Conservation (phyloP, 2,329 filamentous ascomycete genomes). For the Epichloe glyceriae region DNA sequence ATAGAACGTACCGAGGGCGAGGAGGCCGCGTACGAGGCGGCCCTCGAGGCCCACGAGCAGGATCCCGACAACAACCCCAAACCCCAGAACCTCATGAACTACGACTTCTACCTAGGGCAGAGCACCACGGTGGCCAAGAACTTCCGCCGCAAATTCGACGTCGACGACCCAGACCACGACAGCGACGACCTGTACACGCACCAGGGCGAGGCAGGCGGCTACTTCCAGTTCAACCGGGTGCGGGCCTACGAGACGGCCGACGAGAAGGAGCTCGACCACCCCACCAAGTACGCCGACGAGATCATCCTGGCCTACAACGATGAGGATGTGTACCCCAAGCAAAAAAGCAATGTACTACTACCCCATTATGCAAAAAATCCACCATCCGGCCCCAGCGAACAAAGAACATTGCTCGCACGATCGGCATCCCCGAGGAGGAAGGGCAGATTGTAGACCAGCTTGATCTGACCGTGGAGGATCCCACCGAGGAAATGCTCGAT, state of each 20-base stretch:
- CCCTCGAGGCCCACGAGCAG: conserved; percentile 39
- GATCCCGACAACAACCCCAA: conserved; percentile 43
- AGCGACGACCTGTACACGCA: conserved; percentile 42
- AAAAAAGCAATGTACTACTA: conserved; percentile 56
- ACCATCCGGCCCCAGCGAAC: conserved; percentile 49
- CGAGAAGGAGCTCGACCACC: conserved; percentile 41
- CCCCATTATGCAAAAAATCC: conserved; percentile 50
- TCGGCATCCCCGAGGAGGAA: conserved; percentile 31
- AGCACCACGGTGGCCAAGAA: conserved; percentile 32
- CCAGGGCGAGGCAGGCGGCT: conserved; percentile 31
- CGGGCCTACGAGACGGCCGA: conserved; percentile 52
- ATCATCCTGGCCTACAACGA: conserved; percentile 47
- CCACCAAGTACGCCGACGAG: conserved; percentile 51
- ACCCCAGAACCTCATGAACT: conserved; percentile 47
- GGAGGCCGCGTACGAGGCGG: conserved; percentile 36
- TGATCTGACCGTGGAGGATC: conserved; percentile 41
- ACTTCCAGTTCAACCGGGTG: conserved; percentile 49
- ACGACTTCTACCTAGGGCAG: conserved; percentile 52
- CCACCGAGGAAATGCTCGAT: conserved; percentile 38
- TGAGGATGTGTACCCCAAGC: conserved; percentile 33
- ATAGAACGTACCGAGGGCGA: conserved; percentile 42
- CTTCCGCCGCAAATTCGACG: conserved; percentile 49
- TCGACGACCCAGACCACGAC: conserved; percentile 40
- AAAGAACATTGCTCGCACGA: conserved; percentile 47
- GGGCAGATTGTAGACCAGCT: conserved; percentile 42